Evolutionary conservation across 2,329 filamentous ascomycete genomes (phyloP).

Genomic region (Aspergillus sp.): DNA sequence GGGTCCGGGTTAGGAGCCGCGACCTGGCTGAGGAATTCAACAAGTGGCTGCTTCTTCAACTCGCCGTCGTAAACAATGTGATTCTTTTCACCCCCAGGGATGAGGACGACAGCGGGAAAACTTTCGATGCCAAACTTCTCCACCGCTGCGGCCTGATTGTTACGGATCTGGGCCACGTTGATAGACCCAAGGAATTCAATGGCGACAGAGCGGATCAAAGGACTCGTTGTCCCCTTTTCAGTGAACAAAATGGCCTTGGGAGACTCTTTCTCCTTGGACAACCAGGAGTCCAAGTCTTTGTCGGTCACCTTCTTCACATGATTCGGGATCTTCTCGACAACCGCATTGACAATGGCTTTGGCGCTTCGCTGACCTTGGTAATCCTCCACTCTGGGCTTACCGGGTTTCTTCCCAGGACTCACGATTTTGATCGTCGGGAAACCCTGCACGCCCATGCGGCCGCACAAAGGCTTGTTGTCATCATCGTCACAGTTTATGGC

Average conservation of each 20-base stretch:
- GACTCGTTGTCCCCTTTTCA: slow-evolving; percentile 84
- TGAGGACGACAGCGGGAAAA: slow-evolving; percentile 77
- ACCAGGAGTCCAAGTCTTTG: slow-evolving; percentile 73
- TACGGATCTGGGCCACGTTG: slow-evolving; percentile 75
- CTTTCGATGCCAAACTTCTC: slow-evolving; percentile 72
- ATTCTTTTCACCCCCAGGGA: slow-evolving; percentile 70
- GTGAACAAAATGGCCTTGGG: slow-evolving; percentile 91
- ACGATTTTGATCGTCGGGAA: slow-evolving; percentile 97
- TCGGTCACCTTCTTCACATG: slow-evolving; percentile 80
- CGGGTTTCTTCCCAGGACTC: slow-evolving; percentile 75
- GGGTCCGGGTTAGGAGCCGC: slow-evolving; percentile 78
- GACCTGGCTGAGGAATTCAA: slow-evolving; percentile 77
- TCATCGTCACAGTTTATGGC: slow-evolving; percentile 96
- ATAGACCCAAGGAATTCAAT: slow-evolving; percentile 86
- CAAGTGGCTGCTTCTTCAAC: slow-evolving; percentile 78
- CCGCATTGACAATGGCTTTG: slow-evolving; percentile 83
- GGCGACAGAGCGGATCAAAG: slow-evolving; percentile 77
- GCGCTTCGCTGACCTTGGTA: slow-evolving; percentile 82
- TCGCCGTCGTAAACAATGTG: slow-evolving; percentile 76
- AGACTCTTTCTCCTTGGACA: slow-evolving; percentile 64
- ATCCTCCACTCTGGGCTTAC: slow-evolving; percentile 80
- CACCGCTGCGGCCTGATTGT: slow-evolving; percentile 72
- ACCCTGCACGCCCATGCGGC: slow-evolving; percentile 81
- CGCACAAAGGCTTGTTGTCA: slow-evolving; percentile 83
- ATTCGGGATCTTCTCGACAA: slow-evolving; percentile 86